phyloP scores from a whole-genome alignment of 2,329 filamentous ascomycete genomes.

The Rhynchosporium graminicola region DNA sequence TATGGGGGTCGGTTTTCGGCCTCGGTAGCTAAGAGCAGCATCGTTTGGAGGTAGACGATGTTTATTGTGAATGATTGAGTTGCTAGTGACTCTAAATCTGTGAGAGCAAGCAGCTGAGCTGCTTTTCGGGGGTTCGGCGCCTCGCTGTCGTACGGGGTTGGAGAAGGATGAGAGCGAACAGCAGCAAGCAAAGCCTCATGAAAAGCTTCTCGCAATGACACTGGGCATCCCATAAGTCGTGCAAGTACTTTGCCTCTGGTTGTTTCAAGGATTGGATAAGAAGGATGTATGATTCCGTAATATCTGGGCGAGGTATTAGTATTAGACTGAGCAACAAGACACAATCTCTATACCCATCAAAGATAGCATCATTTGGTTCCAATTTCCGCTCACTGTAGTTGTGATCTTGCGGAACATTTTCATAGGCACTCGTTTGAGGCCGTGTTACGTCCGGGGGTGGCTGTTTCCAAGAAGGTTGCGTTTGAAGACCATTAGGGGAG shows the following conservation, averaged over 20 bases:
- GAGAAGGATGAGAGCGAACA: slow-evolving; percentile 54
- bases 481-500: slow-evolving; percentile 38
- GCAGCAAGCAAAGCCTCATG: slow-evolving; percentile 61
- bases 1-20: slow-evolving; percentile 55
- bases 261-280: slow-evolving; percentile 65
- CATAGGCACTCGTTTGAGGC: slow-evolving; percentile 35
- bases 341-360: slow-evolving; percentile 43
- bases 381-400: slow-evolving; percentile 36
- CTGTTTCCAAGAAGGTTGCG: slow-evolving; percentile 38
- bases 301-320: slow-evolving; percentile 52
- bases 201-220: slow-evolving; percentile 63
- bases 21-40: slow-evolving; percentile 67
- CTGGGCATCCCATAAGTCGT: slow-evolving; percentile 57
- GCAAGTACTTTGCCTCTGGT: slow-evolving; percentile 57
- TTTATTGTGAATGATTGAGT: slow-evolving; percentile 46
- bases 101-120: slow-evolving; percentile 46
- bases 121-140: slow-evolving; percentile 45
- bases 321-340: slow-evolving; percentile 3
- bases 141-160: slow-evolving; percentile 35
- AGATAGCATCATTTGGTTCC: slow-evolving; percentile 49
- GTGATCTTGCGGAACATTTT: slow-evolving; percentile 32
- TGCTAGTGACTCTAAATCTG: slow-evolving; percentile 47
- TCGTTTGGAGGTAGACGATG: slow-evolving; percentile 63
- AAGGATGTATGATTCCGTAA: slow-evolving; percentile 63
- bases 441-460: slow-evolving; percentile 35